Evolutionary conservation across 192 early-diverging fungal species (phyloP).

Genomic region (Entomortierella beljakovae): DNA sequence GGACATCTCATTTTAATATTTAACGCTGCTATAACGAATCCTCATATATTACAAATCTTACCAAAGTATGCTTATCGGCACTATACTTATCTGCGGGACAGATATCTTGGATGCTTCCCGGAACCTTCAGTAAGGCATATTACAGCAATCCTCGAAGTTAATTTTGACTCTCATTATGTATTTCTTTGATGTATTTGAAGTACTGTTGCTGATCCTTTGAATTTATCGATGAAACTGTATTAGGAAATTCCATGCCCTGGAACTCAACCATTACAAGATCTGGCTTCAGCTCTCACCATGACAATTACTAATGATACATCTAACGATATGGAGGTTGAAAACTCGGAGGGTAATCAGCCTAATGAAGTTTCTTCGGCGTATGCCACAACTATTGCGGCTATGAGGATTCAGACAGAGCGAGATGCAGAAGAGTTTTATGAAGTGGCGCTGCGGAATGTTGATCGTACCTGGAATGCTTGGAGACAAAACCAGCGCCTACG

Average conservation of each 20-base stretch:
- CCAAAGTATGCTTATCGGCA: conserved; percentile 83
- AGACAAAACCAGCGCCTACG: not conserved
- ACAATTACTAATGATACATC: conserved; percentile 15
- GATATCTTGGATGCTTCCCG: conserved; percentile 77
- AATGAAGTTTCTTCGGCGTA: conserved; percentile 26
- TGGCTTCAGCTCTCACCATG: conserved; percentile 42
- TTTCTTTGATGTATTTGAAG: too few species aligned
- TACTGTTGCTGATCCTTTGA: not conserved
- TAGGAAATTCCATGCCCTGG: conserved; percentile 50
- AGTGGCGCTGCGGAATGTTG: conserved; percentile 15
- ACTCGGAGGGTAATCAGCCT: not conserved
- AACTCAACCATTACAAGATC: conserved; percentile 45
- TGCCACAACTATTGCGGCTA: conserved; percentile 40
- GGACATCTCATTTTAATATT: conserved; percentile 81
- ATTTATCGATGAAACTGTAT: not conserved
- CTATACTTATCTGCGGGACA: conserved; percentile 78
- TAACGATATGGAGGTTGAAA: not conserved
- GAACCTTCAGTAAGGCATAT: conserved; percentile 56
- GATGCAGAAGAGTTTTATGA: conserved; percentile 48
- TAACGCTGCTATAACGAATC: conserved; percentile 71
- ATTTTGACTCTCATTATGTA: not conserved
- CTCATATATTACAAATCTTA: conserved; percentile 63
- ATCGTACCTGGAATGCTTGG: conserved; percentile 28
- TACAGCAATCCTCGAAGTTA: not conserved
- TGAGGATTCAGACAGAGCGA: conserved; percentile 42